These are phyloP conservation scores for Mucor piriformis DNA, from an alignment of 371 early-diverging fungal genomes.

Conservation along the genomic window DNA sequence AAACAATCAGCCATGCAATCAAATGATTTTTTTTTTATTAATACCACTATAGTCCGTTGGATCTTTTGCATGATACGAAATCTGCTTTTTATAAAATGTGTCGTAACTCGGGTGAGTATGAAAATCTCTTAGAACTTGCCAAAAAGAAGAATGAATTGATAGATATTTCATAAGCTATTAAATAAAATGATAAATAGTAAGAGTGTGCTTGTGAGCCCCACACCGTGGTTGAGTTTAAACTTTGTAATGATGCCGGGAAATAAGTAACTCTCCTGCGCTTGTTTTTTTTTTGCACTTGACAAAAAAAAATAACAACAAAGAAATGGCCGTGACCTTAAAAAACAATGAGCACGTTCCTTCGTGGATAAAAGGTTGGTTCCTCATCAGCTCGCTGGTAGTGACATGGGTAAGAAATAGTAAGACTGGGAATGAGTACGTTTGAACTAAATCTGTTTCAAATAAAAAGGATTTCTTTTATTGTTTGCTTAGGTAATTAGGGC, in stretches of 20 bases:
- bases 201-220: neutral
- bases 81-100: conserved; percentile 66
- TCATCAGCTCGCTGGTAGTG: conserved; percentile 32
- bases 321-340: neutral
- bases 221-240: neutral
- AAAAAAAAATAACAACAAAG: neutral
- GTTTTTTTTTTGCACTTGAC: neutral
- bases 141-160: conserved; percentile 27
- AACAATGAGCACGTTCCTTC: conserved; percentile 4
- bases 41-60: conserved; percentile 39
- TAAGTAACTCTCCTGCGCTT: too few species aligned
- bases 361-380: conserved; percentile 34
- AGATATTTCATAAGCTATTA: neutral
- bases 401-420: conserved; percentile 28
- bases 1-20: neutral
- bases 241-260: neutral
- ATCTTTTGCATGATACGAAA: conserved; percentile 48
- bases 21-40: neutral
- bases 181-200: neutral
- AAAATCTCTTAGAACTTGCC: conserved; percentile 50
- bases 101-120: conserved; percentile 70
- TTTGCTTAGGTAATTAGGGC: conserved; percentile 31
- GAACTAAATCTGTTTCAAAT: neutral
- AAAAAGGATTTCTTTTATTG: conserved; percentile 43
- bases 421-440: neutral